These are phyloP conservation scores for Kappamyces sp. DNA, from an alignment of 192 early-diverging fungal species.

Conservation along the genomic window DNA sequence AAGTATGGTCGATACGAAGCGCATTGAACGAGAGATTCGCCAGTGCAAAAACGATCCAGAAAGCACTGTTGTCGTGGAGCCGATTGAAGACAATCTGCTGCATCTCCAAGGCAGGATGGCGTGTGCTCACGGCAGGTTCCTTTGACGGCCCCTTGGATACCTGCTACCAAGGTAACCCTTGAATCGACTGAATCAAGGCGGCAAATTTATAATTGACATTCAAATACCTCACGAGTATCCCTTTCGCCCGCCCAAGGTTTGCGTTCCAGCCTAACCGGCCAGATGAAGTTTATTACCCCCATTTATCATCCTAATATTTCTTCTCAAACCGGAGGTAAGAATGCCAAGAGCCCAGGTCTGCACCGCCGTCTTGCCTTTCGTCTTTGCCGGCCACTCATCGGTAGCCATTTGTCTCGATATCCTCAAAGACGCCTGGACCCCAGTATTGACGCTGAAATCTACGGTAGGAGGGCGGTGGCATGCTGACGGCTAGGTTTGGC, in stretches of 20 bases:
- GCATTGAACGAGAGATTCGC: conserved; percentile 36
- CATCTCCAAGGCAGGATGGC: conserved; percentile 3
- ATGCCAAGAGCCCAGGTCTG: background rate
- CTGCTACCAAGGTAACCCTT: conserved; percentile 37
- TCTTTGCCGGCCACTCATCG: background rate
- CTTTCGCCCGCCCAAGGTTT: conserved; percentile 40
- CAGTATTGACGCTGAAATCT: conserved; percentile 51
- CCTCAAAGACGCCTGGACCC: conserved; percentile 50
- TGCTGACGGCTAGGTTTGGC: background rate
- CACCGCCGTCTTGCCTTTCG: background rate
- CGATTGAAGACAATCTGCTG: conserved; percentile 29
- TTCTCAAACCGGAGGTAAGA: conserved; percentile 47
- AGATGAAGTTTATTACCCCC: conserved; percentile 46
- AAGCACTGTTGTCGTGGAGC: conserved; percentile 22
- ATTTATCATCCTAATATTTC: conserved; percentile 56
- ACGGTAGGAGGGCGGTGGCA: conserved; percentile 14
- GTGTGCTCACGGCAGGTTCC: conserved; percentile 12
- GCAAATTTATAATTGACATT: conserved; percentile 26
- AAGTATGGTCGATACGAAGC: conserved; percentile 19
- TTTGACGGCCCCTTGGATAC: conserved; percentile 46
- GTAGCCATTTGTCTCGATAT: conserved; percentile 49
- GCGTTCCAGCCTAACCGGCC: conserved; percentile 6
- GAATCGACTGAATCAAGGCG: conserved; percentile 19
- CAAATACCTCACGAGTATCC: conserved; percentile 42
- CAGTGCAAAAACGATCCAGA: conserved; percentile 28